Base-by-base conservation (phyloP, 495 filamentous ascomycete species). In the Hypoxylon intermedium region DNA sequence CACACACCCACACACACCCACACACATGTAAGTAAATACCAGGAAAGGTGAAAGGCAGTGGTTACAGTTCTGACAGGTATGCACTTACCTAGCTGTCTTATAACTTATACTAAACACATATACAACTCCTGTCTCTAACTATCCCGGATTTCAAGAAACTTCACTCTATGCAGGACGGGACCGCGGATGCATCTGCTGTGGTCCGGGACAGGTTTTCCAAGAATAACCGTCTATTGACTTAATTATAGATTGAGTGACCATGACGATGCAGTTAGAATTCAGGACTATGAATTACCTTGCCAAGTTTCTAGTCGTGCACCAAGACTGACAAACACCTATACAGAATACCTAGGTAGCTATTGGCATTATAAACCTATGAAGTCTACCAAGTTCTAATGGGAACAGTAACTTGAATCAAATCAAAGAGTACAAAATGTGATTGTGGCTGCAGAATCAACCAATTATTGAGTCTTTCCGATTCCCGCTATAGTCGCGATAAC, bases 101-200 rank as follows among this genome's bases (percentile, higher is more conserved):
- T n/a, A n/a, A n/a, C 41, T 13, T 26, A 24, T n/a, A 44, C 21
- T 6, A 2, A 24, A 13, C 21, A 44, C 21, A 13, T 3, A 28
- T n/a, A 30, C 41, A n/a, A 20, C 21, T 45, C 15, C 11, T 36
- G 37, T 26, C 20, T 31, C 30, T 55, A n/a, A n/a, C n/a, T 55
- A 24, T 45, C 18, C 30, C 23, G 19, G 9, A 36, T 30, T 41
- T 24, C 24, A 19, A 43, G 13, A 33, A 38, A 19, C 20, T 20
- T 26, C 24, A 37, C 15, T 11, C 2, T 37, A 56, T 46, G 53
- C 16, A 51, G 38, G 7, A 44, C 37, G 34, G n/a, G 4, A 40
- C 23, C 55, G 15, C 33, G 56, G 56, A 53, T 51, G 56, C 56
- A 46, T 47, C 41, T 59, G 48, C 26, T 37, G 42, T 48, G 47